Evolutionary conservation across 2,329 filamentous ascomycete species (phyloP).

Genomic region (Cytospora piceae): DNA sequence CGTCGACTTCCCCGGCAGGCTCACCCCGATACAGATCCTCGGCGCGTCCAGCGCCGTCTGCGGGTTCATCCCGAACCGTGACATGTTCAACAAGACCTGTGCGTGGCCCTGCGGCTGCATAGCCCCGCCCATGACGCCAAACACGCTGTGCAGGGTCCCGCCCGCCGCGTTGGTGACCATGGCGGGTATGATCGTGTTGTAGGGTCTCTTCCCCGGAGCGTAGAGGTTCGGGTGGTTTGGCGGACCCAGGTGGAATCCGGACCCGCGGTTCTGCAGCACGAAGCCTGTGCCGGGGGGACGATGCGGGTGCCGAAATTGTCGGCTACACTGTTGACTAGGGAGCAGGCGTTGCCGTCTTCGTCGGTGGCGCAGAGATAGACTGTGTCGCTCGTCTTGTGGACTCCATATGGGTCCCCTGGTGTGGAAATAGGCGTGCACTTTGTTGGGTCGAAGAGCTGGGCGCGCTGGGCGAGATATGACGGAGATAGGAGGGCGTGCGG

Average conservation of each 20-base stretch:
- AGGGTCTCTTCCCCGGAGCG: constrained; percentile 81
- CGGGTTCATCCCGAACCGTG: constrained; percentile 77
- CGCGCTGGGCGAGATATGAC: constrained; percentile 72
- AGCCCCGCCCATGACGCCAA: constrained; percentile 95
- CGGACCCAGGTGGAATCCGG: constrained; percentile 73
- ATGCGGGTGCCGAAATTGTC: constrained; percentile 84
- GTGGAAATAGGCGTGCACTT: constrained; percentile 67
- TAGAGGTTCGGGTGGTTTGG: constrained; percentile 76
- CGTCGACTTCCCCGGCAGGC: constrained; percentile 53
- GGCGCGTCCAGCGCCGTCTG: constrained; percentile 89
- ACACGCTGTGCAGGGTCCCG: constrained; percentile 75
- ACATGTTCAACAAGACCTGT: constrained; percentile 86
- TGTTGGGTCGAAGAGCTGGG: constrained; percentile 58
- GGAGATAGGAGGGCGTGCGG: constrained; percentile 60
- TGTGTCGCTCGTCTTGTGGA: constrained; percentile 77
- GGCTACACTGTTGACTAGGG: constrained; percentile 94
- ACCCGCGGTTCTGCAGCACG: constrained; percentile 86
- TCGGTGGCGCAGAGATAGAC: constrained; percentile 92
- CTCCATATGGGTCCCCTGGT: constrained; percentile 61
- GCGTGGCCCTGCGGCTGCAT: constrained; percentile 97
- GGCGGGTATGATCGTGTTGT: constrained; percentile 95
- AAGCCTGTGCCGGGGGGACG: constrained; percentile 85
- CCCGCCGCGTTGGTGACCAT: constrained; percentile 78
- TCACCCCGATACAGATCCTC: constrained; percentile 79
- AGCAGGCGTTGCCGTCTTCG: constrained; percentile 80